Base-by-base conservation (phyloP, 768 basidiomycete species). In the Tricholoma furcatifolium region DNA sequence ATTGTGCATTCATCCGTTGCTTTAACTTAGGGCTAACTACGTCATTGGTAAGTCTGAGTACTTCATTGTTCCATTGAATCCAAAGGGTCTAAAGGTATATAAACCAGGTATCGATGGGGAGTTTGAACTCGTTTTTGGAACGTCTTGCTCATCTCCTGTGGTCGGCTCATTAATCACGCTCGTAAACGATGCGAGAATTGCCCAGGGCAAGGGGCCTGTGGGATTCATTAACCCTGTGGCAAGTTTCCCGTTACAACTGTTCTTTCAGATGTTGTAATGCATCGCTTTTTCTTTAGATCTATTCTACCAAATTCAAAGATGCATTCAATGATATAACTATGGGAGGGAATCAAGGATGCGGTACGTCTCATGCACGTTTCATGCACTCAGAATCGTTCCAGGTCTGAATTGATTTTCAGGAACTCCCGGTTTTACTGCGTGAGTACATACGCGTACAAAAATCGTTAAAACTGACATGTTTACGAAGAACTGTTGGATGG, bases 191-290 rank as follows among this genome's bases (percentile, higher is more conserved):
- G 80, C 76, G 0, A 73, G 80, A 3, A 60, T 83, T 20, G 68
- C 71, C 4, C 7, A 11, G 1, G 68, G 70, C 12, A 82, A 81
- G 62, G 44, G 57, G 0, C 64, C 80, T 0, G 69, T 83, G 27
- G 81, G 78, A 3, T 80, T 78, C 58, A 70, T 80, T 24, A 80
- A 80, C 47, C 78, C 77, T 35, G 51, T 62, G n/a, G 76, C 78
- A 45, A 47, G 58, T 52, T 8, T 12, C 7, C 14, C 12, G n/a
- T 24, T 35, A 5, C 15, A 15, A 11, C 7, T 6, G 15, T 2
- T 47, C n/a, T 27, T 27, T 27, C 27, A 4, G 15, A 40, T 15
- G 27, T 51, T 17, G 32, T n/a, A 23, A 4, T 6, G 30, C 38
- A n/a, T 9, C 24, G 7, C 30, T 12, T n/a, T 24, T 7, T 43